Conservation (phyloP, 2,329 filamentous ascomycete genomes). For the Septoria linicola region DNA sequence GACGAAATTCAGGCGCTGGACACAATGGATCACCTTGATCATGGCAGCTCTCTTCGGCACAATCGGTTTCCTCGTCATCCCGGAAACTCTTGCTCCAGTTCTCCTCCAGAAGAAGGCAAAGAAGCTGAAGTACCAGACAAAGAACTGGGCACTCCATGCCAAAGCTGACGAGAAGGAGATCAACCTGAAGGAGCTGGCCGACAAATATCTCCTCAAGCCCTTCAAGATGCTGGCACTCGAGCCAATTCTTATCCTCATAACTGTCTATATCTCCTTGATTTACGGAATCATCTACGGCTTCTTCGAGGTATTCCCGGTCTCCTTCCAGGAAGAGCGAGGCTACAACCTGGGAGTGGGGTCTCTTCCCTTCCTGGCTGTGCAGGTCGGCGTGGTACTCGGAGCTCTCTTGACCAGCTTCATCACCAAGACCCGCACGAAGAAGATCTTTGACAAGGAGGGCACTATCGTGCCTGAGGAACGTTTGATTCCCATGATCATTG, state of each 20-base stretch:
- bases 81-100: slow-evolving; percentile 50
- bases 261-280: slow-evolving; percentile 35
- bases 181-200: slow-evolving; percentile 47
- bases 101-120: slow-evolving; percentile 50
- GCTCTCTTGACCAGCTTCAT: slow-evolving; percentile 23
- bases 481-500: slow-evolving; percentile 47
- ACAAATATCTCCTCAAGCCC: slow-evolving; percentile 55
- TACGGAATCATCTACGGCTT: slow-evolving; percentile 35
- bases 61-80: slow-evolving; percentile 48
- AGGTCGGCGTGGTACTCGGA: slow-evolving; percentile 30
- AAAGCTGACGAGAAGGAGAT: slow-evolving; percentile 45
- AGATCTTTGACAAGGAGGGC: slow-evolving; percentile 22
- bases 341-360: slow-evolving; percentile 30
- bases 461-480: slow-evolving; percentile 44
- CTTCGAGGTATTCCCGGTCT: slow-evolving; percentile 35
- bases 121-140: slow-evolving; percentile 56
- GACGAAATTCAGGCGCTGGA: slow-evolving; percentile 28
- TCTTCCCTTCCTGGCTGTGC: slow-evolving; percentile 30
- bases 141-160: slow-evolving; percentile 32
- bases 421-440: slow-evolving; percentile 28
- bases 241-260: slow-evolving; percentile 54
- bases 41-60: slow-evolving; percentile 46
- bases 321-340: slow-evolving; percentile 31
- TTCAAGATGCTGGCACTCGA: slow-evolving; percentile 35
- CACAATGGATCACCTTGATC: slow-evolving; percentile 36